A percentile compares a stretch with the other conserved stretches of the same genome.
These are phyloP conservation scores for Acrocalymma vagum DNA, from an alignment of 2,329 filamentous ascomycete genomes.

Conservation along the genomic window DNA sequence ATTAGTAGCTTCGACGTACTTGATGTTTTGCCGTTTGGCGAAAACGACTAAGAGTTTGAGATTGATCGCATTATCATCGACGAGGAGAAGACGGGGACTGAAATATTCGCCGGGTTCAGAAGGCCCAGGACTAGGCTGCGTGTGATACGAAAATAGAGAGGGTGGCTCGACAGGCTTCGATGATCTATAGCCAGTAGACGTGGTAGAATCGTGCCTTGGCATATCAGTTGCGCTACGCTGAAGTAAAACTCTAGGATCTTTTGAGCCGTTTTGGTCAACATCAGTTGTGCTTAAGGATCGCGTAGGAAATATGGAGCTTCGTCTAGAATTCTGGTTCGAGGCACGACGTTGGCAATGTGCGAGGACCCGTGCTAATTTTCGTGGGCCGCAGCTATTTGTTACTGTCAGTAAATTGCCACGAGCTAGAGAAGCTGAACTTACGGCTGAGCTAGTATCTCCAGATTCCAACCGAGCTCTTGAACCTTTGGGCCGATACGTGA, in stretches of 20 bases:
- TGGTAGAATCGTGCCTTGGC: no score
- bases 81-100: conserved; percentile 39
- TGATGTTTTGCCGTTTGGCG: conserved; percentile 36
- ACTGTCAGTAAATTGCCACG: background rate
- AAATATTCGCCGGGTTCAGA: conserved; percentile 32
- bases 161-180: no score
- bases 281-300: no score
- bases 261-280: no score
- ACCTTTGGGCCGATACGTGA: conserved; percentile 28
- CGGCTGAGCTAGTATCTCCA: conserved; percentile 37
- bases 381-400: conserved; percentile 32
- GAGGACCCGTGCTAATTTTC: conserved; percentile 32
- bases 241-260: no score
- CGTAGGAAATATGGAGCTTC: no score
- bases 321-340: conserved; percentile 17
- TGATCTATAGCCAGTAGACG: no score
- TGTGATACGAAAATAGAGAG: no score
- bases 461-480: conserved; percentile 32
- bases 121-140: conserved; percentile 22
- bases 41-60: conserved; percentile 53
- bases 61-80: conserved; percentile 47
- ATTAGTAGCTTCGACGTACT: conserved; percentile 38
- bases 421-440: conserved; percentile 14
- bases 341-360: conserved; percentile 31
- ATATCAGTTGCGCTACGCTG: no score